These are phyloP conservation scores for Colletotrichum sp. DNA, from an alignment of 2,329 filamentous ascomycete genomes.

Conservation along the genomic window DNA sequence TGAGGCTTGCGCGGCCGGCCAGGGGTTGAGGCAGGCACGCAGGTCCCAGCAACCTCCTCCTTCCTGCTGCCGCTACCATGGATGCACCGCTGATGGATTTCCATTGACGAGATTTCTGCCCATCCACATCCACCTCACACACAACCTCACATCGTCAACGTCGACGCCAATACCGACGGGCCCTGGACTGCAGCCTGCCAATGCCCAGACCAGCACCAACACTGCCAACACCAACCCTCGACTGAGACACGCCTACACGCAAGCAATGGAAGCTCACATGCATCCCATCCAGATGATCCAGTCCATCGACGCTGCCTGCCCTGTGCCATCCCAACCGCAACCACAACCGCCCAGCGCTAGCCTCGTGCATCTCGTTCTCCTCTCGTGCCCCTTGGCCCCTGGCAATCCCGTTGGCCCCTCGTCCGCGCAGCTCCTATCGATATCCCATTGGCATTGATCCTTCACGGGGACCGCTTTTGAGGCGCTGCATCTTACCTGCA, in stretches of 20 bases:
- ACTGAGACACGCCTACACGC: not conserved
- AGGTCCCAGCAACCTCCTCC: not conserved
- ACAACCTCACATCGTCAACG: not conserved
- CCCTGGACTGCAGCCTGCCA: not conserved
- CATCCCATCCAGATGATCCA: not conserved
- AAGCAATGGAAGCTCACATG: not conserved
- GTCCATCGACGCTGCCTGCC: not conserved
- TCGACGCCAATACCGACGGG: not conserved
- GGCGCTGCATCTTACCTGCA: not conserved
- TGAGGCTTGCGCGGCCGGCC: slow-evolving; percentile 16
- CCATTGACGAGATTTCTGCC: not conserved
- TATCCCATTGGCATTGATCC: not conserved
- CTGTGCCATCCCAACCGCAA: not conserved
- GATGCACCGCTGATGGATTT: not conserved
- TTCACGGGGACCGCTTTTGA: not conserved
- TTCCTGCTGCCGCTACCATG: not conserved
- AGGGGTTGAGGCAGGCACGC: not conserved
- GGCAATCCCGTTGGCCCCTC: not conserved
- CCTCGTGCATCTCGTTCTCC: not conserved
- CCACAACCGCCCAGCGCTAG: not conserved
- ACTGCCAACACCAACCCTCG: not conserved
- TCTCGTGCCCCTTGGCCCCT: not conserved
- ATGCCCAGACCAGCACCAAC: not conserved
- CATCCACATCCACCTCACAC: not conserved
- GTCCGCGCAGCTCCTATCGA: not conserved